Evolutionary conservation across 2,329 filamentous ascomycete genomes (phyloP).

Genomic region (Verticillium albo-atrum): DNA sequence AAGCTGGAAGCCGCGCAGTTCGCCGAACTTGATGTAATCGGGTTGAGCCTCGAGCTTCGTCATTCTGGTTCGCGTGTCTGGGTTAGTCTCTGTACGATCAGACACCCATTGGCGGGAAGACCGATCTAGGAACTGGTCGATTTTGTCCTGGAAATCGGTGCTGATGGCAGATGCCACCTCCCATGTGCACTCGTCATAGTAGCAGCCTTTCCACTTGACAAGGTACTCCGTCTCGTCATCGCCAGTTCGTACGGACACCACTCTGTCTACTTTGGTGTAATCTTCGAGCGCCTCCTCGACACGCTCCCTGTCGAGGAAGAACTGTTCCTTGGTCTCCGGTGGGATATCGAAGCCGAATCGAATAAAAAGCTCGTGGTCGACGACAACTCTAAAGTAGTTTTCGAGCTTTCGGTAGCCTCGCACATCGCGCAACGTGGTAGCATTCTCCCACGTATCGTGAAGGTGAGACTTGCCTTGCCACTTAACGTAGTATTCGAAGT

Average conservation of each 20-base stretch:
- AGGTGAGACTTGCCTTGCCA: constrained; percentile 96
- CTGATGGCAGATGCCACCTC: constrained; percentile 73
- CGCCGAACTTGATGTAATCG: constrained; percentile 75
- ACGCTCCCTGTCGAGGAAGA: constrained; percentile 90
- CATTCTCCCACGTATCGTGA: constrained; percentile 92
- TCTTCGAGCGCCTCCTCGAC: constrained; percentile 85
- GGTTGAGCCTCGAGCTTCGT: constrained; percentile 75
- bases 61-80: constrained; percentile 69
- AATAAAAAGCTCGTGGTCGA: constrained; percentile 75
- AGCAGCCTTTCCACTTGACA: constrained; percentile 94
- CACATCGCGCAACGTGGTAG: constrained; percentile 67
- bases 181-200: constrained; percentile 95
- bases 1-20: constrained; percentile 89
- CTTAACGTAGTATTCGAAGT: constrained; percentile 92
- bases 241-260: constrained; percentile 78
- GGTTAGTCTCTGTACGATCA: constrained; percentile 71
- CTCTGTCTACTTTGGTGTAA: constrained; percentile 86
- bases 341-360: constrained; percentile 70
- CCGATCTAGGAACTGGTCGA: constrained; percentile 86
- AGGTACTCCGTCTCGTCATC: constrained; percentile 84
- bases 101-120: constrained; percentile 76
- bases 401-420: constrained; percentile 86
- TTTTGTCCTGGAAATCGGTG: constrained; percentile 77
- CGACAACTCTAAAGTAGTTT: constrained; percentile 86
- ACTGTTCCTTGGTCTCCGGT: constrained; percentile 86